phyloP scores from a whole-genome alignment of 2,329 filamentous ascomycete genomes.

The Ascochyta lentis region DNA sequence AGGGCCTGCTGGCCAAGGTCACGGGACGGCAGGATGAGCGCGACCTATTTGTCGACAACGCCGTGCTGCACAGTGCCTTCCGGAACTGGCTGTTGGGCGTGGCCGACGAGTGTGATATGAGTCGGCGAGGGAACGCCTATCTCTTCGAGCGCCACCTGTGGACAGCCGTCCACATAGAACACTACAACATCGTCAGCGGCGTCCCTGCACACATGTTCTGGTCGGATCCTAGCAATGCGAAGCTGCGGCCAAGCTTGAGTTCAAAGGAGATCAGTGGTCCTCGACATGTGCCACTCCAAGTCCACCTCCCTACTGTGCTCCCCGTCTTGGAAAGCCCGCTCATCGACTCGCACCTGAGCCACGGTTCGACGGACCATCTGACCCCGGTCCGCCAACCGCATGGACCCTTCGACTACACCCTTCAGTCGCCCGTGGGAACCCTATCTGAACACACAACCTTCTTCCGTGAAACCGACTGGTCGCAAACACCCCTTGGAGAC shows the following conservation, averaged over 20 bases:
- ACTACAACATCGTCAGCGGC: constrained; percentile 43
- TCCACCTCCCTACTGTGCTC: background rate
- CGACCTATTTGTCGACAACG: constrained; percentile 23
- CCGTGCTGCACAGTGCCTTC: constrained; percentile 32
- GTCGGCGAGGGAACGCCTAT: constrained; percentile 24
- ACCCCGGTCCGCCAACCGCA: constrained; percentile 8
- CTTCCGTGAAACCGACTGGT: constrained; percentile 74
- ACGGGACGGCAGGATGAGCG: constrained; percentile 22
- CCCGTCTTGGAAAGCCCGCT: background rate
- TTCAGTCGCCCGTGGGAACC: constrained; percentile 15
- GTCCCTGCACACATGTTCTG: constrained; percentile 16
- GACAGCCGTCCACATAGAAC: constrained; percentile 31
- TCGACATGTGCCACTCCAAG: constrained; percentile 46
- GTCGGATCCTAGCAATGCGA: constrained; percentile 12
- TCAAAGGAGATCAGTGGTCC: constrained; percentile 46
- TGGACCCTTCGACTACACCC: constrained; percentile 24
- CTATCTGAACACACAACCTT: constrained; percentile 74
- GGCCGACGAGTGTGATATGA: constrained; percentile 15
- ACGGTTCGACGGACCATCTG: background rate
- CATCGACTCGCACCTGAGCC: background rate
- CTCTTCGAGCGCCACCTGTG: constrained; percentile 38
- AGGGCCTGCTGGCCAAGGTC: constrained; percentile 27
- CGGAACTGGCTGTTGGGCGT: constrained; percentile 34
- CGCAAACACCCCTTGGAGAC: constrained; percentile 71
- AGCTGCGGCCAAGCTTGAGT: background rate